A percentile compares a stretch with the other conserved stretches of the same genome.
These are phyloP conservation scores for Flammula alnicola DNA, from an alignment of 1,284 basidiomycete genomes.

Conservation along the genomic window DNA sequence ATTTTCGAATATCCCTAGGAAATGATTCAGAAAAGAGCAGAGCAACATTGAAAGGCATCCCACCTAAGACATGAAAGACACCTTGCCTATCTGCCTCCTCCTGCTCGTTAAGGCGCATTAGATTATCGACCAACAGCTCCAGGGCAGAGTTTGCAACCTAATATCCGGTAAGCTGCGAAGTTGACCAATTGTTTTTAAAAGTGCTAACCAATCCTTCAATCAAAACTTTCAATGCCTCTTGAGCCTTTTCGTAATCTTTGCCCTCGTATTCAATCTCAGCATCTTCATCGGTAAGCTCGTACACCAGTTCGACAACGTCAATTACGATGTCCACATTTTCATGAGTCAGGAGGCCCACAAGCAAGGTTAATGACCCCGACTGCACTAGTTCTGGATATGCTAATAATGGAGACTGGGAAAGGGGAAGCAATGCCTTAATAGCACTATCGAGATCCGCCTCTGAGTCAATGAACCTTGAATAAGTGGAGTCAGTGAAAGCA, in stretches of 20 bases:
- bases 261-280: slow-evolving; percentile 79
- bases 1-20: slow-evolving; percentile 89
- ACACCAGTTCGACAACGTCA: slow-evolving; percentile 88
- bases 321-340: slow-evolving; percentile 95
- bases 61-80: slow-evolving; percentile 89
- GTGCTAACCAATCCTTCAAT: slow-evolving; percentile 74
- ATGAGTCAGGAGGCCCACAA: slow-evolving; percentile 88
- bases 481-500: not conserved
- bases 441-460: slow-evolving; percentile 92
- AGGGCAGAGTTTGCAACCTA: slow-evolving; percentile 86
- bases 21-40: not conserved
- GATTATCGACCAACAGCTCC: slow-evolving; percentile 90
- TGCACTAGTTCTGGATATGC: slow-evolving; percentile 91
- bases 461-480: slow-evolving; percentile 92
- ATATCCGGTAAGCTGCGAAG: not conserved
- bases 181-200: not conserved
- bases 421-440: slow-evolving; percentile 83
- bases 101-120: slow-evolving; percentile 79
- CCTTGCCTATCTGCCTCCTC: slow-evolving; percentile 91
- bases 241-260: slow-evolving; percentile 71
- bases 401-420: slow-evolving; percentile 85
- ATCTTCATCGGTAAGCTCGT: slow-evolving; percentile 97
- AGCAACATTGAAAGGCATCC: slow-evolving; percentile 7
- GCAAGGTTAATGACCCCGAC: slow-evolving; percentile 68
- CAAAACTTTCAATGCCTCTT: slow-evolving; percentile 74